Base-by-base conservation (phyloP, 768 basidiomycete genomes). In the Serendipita sp. region DNA sequence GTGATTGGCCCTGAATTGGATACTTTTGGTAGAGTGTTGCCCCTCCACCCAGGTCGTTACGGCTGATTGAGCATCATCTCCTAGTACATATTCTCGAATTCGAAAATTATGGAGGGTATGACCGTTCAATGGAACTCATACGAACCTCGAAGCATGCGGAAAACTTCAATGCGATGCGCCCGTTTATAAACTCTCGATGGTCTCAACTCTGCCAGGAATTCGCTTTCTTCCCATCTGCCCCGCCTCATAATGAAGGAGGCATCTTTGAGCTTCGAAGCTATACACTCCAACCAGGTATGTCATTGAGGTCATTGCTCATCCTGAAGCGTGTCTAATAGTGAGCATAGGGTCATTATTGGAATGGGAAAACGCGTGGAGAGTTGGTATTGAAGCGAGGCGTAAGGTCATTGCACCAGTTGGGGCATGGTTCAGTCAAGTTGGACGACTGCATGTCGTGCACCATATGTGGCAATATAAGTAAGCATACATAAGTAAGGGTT, bases 401-500 rank as follows among this genome's bases (percentile, higher is more conserved):
- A 84, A 86, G 71, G 88, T 88, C 69, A 85, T 95, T 62, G 81
- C 82, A 63, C 94, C 89, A 45, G 81, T 90, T 13, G 91, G 89
- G 30, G 88, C 88, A n/a, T 92, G 90, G 89, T 94, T 90, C 74
- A 87, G 88, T 62, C 90, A 91, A 72, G 78, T 90, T 51, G 90
- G 90, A 60, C 80, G 86, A 53, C 76, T 90, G 61, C 86, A 90
- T 70, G 81, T 90, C 67, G 95, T 96, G 5, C 89, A 97, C 71
- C 95, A 97, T 74, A 81, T 97, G 75, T 98, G 95, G 95, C 94
- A 97, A 74, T 95, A 95, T 71, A 84, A 85, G 90, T 91, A 69
- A 71, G 85, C 79, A 22, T 58, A 22, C 26, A 24, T 11, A n/a
- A 14, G 43, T 13, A 28, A 22, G 26, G 13, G 26, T 7, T 2